phyloP scores from a whole-genome alignment of 2,329 filamentous ascomycete genomes.

The Polychaeton citri region DNA sequence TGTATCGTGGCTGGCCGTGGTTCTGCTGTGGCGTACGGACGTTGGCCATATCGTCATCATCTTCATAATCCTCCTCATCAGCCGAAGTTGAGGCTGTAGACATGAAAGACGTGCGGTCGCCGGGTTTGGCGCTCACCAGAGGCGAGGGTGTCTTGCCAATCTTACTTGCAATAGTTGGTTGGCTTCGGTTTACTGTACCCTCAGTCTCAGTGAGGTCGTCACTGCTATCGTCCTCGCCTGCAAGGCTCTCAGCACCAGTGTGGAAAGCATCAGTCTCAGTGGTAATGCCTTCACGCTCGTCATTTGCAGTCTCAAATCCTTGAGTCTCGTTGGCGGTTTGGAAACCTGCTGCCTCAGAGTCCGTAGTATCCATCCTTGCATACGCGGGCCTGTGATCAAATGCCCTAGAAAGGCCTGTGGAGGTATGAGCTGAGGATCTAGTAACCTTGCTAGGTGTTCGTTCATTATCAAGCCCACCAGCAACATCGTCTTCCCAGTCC shows the following conservation, averaged over 20 bases:
- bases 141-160: constrained; percentile 18
- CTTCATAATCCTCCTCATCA: constrained; percentile 55
- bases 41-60: constrained; percentile 19
- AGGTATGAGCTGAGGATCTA: constrained; percentile 17
- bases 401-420: constrained; percentile 47
- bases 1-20: constrained; percentile 50
- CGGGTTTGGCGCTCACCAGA: constrained; percentile 34
- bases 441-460: constrained; percentile 40
- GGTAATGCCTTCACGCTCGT: constrained; percentile 35
- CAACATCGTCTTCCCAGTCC: constrained; percentile 72
- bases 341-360: constrained; percentile 49
- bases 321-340: constrained; percentile 62
- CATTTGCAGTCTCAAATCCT: constrained; percentile 18
- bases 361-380: constrained; percentile 36
- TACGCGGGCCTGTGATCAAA: constrained; percentile 40
- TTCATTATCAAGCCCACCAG: constrained; percentile 29
- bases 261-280: constrained; percentile 84
- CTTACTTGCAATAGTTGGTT: constrained; percentile 9
- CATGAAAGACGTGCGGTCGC: constrained; percentile 56
- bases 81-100: constrained; percentile 83
- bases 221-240: constrained; percentile 47
- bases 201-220: constrained; percentile 84
- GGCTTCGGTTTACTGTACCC: constrained; percentile 22
- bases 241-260: constrained; percentile 66
- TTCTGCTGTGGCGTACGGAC: constrained; percentile 51